These are phyloP conservation scores for Datura wrightii DNA, from an alignment of 257 asterid genomes.

Conservation along the genomic window DNA sequence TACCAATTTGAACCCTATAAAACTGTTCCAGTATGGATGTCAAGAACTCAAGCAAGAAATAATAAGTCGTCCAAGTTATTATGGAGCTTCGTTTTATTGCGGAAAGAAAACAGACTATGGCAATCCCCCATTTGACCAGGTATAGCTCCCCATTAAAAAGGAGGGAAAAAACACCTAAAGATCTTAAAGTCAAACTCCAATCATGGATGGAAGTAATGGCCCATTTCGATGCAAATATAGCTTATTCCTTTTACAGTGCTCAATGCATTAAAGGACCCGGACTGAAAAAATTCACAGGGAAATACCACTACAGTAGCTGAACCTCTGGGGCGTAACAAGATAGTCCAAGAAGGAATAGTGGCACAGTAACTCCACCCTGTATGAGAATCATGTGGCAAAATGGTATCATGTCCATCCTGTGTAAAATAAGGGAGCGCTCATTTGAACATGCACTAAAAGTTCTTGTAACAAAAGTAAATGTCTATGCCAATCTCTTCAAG, in stretches of 20 bases:
- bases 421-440: constrained; percentile 32
- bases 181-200: background rate
- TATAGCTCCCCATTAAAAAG: constrained; percentile 16
- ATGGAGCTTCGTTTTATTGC: background rate
- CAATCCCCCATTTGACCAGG: constrained; percentile 16
- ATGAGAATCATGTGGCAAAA: constrained; percentile 72
- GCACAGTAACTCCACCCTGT: constrained; percentile 84
- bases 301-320: constrained; percentile 72
- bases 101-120: background rate
- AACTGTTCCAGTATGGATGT: constrained; percentile 50
- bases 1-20: constrained; percentile 80
- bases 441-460: background rate
- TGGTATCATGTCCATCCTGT: constrained; percentile 66
- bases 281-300: constrained; percentile 20
- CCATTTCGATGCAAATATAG: background rate
- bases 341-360: constrained; percentile 71
- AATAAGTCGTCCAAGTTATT: background rate
- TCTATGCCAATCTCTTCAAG: background rate
- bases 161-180: background rate
- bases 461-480: constrained; percentile 1
- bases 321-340: constrained; percentile 54
- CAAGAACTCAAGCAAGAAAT: constrained; percentile 23
- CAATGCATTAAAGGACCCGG: constrained; percentile 21
- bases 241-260: background rate
- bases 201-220: background rate